phyloP scores from a whole-genome alignment of 306 rosid genomes.

The Pueraria montana region DNA sequence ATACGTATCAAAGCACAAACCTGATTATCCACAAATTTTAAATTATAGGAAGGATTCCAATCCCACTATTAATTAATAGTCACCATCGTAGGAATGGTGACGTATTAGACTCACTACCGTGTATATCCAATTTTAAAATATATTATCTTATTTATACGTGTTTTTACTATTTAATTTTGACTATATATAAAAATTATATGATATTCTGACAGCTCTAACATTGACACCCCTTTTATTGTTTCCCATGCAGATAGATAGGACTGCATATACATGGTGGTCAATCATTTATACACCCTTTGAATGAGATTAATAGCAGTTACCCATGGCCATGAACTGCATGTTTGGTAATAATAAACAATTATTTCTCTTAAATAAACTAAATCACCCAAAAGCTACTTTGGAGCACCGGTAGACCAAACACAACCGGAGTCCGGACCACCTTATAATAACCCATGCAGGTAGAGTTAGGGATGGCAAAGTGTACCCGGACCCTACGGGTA shows the following conservation, averaged over 20 bases:
- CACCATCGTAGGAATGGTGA: neutral
- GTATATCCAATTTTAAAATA: neutral
- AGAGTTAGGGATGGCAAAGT: too few species aligned
- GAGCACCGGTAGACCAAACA: too few species aligned
- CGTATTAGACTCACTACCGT: neutral
- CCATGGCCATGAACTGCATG: too few species aligned
- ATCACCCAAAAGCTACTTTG: too few species aligned
- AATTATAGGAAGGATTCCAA: neutral
- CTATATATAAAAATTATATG: neutral
- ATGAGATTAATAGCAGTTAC: too few species aligned
- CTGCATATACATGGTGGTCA: too few species aligned
- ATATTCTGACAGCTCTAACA: neutral
- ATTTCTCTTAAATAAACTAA: too few species aligned
- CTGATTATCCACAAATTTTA: neutral
- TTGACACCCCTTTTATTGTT: neutral
- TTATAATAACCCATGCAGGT: too few species aligned
- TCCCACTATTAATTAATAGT: neutral
- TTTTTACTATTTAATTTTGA: neutral
- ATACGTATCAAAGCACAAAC: neutral
- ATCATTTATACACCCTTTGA: too few species aligned
- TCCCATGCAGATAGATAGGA: neutral
- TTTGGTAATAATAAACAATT: too few species aligned
- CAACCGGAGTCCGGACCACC: too few species aligned
- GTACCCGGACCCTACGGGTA: too few species aligned
- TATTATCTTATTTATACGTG: neutral